phyloP scores from a whole-genome alignment of 75 land plant genomes.

The Picea sitchensis region DNA sequence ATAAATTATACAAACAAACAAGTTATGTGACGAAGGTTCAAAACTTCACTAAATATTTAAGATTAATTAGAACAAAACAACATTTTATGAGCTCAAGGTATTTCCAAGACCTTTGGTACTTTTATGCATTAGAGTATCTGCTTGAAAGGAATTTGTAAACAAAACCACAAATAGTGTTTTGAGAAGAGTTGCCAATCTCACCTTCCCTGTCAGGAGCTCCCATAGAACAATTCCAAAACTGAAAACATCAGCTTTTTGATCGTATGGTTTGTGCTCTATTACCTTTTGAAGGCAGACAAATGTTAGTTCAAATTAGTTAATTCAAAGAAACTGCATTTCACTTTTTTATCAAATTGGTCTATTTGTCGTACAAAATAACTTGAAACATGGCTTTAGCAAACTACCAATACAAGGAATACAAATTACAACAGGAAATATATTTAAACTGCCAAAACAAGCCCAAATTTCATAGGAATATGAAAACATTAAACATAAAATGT shows the following conservation, averaged over 20 bases:
- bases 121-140: no score
- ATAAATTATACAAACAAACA: constrained; percentile 8
- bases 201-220: constrained; percentile 97
- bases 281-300: constrained; percentile 38
- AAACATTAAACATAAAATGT: no score
- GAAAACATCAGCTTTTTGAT: constrained; percentile 93
- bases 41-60: not conserved
- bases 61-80: not conserved
- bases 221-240: constrained; percentile 94
- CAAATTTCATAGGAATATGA: no score
- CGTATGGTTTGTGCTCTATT: constrained; percentile 97
- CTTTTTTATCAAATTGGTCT: not conserved
- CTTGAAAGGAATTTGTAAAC: no score
- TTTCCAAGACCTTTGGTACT: not conserved
- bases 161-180: no score
- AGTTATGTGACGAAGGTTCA: not conserved
- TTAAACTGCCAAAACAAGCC: no score
- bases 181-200: constrained; percentile 16
- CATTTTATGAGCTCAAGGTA: not conserved
- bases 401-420: no score
- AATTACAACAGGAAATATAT: no score
- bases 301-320: not conserved
- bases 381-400: not conserved
- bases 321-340: not conserved
- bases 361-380: not conserved